Base-by-base conservation (phyloP, 768 basidiomycete genomes). In the Mycena venus region DNA sequence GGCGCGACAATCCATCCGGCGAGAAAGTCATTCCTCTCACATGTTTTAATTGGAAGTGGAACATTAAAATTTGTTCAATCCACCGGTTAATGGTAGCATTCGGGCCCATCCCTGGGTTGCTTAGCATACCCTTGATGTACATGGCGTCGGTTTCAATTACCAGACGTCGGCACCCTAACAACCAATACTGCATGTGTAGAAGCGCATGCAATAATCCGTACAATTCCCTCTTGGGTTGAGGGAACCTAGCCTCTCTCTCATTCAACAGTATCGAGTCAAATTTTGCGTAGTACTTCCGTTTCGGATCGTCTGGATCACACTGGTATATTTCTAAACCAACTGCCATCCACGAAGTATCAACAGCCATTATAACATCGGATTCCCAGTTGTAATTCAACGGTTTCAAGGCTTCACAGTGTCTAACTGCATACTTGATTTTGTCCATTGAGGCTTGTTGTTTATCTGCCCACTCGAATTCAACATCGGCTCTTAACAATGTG, bases 211-310 rank as follows among this genome's bases (percentile, higher is more conserved):
- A 83, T 0, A 87, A 36, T 0, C 87, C 84, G 55, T 81, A 88
- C 0, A 88, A 68, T 73, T 88, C 86, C 0, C 82, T 36, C 51
- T 89, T 89, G 0, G 84, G 80, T 59, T 87, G 86, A 0, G 84
- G 85, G 63, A 80, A 86, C 0, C 78, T 21, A 0, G 78, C 61
- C 73, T 87, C 83, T 0, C 81, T 36, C 0, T 82, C 81, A 32
- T 85, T 86, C n/a, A 88, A 77, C 0, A 82, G 74, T 0, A 89
- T 84, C 0, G 85, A 88, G 0, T 83, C 79, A 51, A 88, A 90
- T 0, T 78, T 73, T 0, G 80, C 78, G 29, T 79, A 85, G 15
- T 79, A 78, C 0, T 75, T 72, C 19, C 74, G 72, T 1, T 78
- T 77, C 0, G 76, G 78, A 29, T 82, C 77, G 0, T 75, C 32